phyloP scores from a whole-genome alignment of 2,329 filamentous ascomycete genomes.

The Emericellopsis atlantica region DNA sequence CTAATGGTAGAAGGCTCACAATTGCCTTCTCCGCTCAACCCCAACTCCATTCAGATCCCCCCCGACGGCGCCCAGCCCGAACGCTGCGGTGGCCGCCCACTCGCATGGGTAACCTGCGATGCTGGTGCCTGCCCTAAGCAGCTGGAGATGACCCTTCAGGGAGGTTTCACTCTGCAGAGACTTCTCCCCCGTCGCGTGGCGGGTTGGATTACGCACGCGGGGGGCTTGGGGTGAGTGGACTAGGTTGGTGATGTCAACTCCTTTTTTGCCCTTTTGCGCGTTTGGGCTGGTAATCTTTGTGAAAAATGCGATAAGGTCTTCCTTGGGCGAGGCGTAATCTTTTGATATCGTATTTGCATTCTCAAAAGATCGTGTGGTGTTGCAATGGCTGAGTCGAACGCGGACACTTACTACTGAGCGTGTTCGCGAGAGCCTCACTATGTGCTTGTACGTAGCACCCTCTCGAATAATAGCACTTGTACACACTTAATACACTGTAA shows the following conservation, averaged over 20 bases:
- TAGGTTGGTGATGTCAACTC: constrained; percentile 41
- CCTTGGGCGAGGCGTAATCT: background rate
- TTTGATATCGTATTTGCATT: too few relatives aligned
- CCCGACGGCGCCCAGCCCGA: constrained; percentile 53
- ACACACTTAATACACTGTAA: background rate
- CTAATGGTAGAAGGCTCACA: constrained; percentile 43
- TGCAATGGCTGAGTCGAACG: background rate
- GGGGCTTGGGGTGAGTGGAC: constrained; percentile 39
- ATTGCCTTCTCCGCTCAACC: constrained; percentile 33
- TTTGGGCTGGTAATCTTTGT: background rate
- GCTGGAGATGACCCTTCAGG: constrained; percentile 58
- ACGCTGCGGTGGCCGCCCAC: constrained; percentile 53
- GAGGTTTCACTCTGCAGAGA: constrained; percentile 63
- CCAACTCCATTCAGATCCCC: constrained; percentile 45
- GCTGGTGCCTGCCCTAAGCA: constrained; percentile 47
- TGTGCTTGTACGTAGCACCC: too few relatives aligned
- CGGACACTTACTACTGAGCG: background rate
- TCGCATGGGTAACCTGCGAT: constrained; percentile 57
- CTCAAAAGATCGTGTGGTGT: too few relatives aligned
- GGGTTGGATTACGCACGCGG: constrained; percentile 53
- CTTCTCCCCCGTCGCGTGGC: constrained; percentile 59
- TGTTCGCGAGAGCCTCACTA: background rate
- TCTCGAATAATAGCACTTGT: too few relatives aligned
- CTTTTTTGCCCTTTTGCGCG: constrained; percentile 13
- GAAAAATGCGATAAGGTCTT: background rate